Conservation (phyloP, 192 early-diverging fungal genomes). For the Podila minutissima region DNA sequence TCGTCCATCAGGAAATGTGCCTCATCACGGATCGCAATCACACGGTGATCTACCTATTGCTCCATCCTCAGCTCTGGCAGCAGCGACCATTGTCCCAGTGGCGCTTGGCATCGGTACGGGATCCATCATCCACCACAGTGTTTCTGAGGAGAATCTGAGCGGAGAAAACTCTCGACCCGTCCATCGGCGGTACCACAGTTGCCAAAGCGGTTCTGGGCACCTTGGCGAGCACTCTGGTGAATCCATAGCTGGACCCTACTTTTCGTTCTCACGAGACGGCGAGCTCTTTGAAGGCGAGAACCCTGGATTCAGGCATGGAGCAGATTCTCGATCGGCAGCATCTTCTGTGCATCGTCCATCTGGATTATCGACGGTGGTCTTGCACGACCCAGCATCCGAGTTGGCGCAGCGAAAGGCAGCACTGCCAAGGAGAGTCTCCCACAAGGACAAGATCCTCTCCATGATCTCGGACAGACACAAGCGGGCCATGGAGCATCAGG, state of each 20-base stretch:
- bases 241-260: slow-evolving; percentile 26
- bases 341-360: slow-evolving; percentile 27
- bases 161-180: not conserved
- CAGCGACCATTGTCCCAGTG: slow-evolving; percentile 20
- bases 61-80: slow-evolving; percentile 12
- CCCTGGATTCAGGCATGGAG: not conserved
- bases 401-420: slow-evolving; percentile 20
- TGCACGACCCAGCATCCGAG: slow-evolving; percentile 40
- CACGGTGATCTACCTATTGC: slow-evolving; percentile 17
- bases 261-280: slow-evolving; percentile 37
- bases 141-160: slow-evolving; percentile 8
- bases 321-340: not conserved
- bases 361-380: slow-evolving; percentile 27
- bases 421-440: slow-evolving; percentile 32
- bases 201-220: not conserved
- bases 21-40: slow-evolving; percentile 7
- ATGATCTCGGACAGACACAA: slow-evolving; percentile 47
- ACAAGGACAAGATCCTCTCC: slow-evolving; percentile 41
- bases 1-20: slow-evolving; percentile 7
- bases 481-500: slow-evolving; percentile 31
- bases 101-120: slow-evolving; percentile 20
- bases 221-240: slow-evolving; percentile 7
- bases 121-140: slow-evolving; percentile 5
- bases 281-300: slow-evolving; percentile 31
- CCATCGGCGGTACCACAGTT: slow-evolving; percentile 19